Evolutionary conservation across 805 yeast species (phyloP).

Genomic region (Yarrowia deformans): DNA sequence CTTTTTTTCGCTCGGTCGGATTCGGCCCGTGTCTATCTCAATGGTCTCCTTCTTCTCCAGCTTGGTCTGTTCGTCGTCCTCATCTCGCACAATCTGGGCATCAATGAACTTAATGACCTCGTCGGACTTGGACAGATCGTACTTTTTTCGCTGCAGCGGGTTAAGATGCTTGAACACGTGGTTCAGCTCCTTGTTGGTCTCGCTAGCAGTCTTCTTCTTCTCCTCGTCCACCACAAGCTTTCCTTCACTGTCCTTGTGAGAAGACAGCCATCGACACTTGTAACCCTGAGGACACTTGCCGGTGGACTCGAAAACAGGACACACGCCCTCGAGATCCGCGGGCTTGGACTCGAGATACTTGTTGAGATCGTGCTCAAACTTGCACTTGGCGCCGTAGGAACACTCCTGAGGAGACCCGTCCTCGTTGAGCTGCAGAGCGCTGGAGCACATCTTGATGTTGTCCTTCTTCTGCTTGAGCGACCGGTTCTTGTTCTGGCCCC

Average conservation of each 20-base stretch:
- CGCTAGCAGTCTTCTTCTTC: slow-evolving; percentile 49
- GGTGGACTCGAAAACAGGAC: slow-evolving; percentile 82
- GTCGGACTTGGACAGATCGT: slow-evolving; percentile 64
- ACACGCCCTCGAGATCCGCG: slow-evolving; percentile 72
- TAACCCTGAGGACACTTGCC: slow-evolving; percentile 94
- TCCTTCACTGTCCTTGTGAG: slow-evolving; percentile 61
- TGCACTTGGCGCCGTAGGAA: slow-evolving; percentile 74
- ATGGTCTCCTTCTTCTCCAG: slow-evolving; percentile 49
- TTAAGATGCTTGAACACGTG: slow-evolving; percentile 53
- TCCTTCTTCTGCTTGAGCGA: slow-evolving; percentile 75
- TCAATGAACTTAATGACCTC: slow-evolving; percentile 70
- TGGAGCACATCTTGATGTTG: slow-evolving; percentile 70
- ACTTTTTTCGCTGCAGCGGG: slow-evolving; percentile 65
- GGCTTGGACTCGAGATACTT: slow-evolving; percentile 71
- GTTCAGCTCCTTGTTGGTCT: slow-evolving; percentile 67
- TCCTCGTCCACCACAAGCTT: slow-evolving; percentile 56
- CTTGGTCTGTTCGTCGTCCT: slow-evolving; percentile 52
- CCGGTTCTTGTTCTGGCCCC: slow-evolving; percentile 79
- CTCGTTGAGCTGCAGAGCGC: slow-evolving; percentile 41
- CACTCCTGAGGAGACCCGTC: slow-evolving; percentile 44
- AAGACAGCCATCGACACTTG: slow-evolving; percentile 87
- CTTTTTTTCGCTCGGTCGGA: slow-evolving; percentile 75
- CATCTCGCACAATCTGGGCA: slow-evolving; percentile 45
- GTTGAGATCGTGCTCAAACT: slow-evolving; percentile 75
- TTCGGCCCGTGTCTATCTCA: slow-evolving; percentile 53